Conservation (phyloP, 768 basidiomycete species). For the Trametes gibbosa region DNA sequence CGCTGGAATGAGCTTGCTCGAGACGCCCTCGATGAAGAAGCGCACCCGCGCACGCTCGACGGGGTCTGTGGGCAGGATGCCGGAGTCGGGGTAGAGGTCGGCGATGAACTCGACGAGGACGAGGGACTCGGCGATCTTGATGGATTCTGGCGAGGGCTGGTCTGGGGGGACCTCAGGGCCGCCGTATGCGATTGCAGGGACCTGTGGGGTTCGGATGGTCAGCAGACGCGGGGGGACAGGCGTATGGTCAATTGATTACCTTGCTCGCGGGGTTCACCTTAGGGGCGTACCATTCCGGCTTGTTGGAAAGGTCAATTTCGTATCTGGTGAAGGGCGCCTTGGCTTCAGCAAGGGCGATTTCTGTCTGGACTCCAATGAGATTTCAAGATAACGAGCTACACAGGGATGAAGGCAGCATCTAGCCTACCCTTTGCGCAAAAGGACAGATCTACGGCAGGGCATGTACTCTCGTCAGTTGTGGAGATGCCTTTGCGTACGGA, state of each 20-base stretch:
- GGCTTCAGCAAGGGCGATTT: conserved; percentile 61
- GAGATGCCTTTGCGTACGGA: conserved; percentile 38
- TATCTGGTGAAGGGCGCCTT: conserved; percentile 46
- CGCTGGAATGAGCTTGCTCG: conserved; percentile 42
- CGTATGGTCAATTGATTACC: conserved; percentile 31
- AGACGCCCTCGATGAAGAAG: conserved; percentile 59
- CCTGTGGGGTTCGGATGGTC: conserved; percentile 30
- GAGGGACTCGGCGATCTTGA: conserved; percentile 63
- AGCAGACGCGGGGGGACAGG: background rate
- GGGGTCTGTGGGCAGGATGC: conserved; percentile 53
- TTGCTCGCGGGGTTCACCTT: conserved; percentile 67
- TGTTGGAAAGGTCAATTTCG: conserved; percentile 61
- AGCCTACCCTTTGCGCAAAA: conserved; percentile 52
- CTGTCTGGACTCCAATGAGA: conserved; percentile 36
- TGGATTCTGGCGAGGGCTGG: conserved; percentile 55
- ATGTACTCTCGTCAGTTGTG: background rate
- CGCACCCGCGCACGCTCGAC: conserved; percentile 56
- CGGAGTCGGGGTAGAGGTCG: conserved; percentile 49
- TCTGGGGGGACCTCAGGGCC: conserved; percentile 55
- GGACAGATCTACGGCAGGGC: conserved; percentile 46
- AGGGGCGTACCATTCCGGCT: conserved; percentile 67
- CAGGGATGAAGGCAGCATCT: background rate
- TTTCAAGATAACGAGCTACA: background rate
- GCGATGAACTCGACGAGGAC: conserved; percentile 66
- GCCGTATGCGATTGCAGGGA: conserved; percentile 60